phyloP scores from a whole-genome alignment of 805 yeast species.

The Candida lessepsii region DNA sequence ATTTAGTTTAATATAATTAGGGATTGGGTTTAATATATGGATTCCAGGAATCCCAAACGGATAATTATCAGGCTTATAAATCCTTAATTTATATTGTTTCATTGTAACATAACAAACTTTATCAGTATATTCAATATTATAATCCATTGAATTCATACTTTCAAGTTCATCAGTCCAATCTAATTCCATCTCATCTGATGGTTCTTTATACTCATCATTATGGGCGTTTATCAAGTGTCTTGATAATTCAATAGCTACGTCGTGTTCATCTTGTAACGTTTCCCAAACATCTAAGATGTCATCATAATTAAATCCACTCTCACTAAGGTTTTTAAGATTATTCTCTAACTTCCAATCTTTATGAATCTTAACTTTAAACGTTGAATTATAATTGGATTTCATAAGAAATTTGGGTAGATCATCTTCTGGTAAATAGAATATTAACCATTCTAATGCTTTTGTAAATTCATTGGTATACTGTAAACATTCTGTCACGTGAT shows the following conservation, averaged over 20 bases:
- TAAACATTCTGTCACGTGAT: slow-evolving; percentile 73
- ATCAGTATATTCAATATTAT: slow-evolving; percentile 8
- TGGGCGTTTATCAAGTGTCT: slow-evolving; percentile 1
- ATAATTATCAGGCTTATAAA: slow-evolving; percentile 41
- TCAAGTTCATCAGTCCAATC: slow-evolving; percentile 14
- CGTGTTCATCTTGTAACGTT: slow-evolving; percentile 43
- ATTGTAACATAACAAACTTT: not conserved
- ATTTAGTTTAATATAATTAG: slow-evolving; percentile 68
- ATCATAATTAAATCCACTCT: slow-evolving; percentile 69
- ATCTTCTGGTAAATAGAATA: slow-evolving; percentile 91
- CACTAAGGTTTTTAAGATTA: slow-evolving; percentile 53
- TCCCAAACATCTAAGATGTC: slow-evolving; percentile 54
- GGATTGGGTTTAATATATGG: slow-evolving; percentile 52
- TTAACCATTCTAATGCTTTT: slow-evolving; percentile 68
- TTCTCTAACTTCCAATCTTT: slow-evolving; percentile 56
- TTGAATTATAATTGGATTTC: slow-evolving; percentile 56
- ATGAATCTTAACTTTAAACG: slow-evolving; percentile 56
- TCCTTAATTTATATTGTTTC: slow-evolving; percentile 4
- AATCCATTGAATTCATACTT: slow-evolving; percentile 12
- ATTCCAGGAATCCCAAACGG: slow-evolving; percentile 74
- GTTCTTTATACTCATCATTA: not conserved
- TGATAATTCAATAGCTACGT: slow-evolving; percentile 14
- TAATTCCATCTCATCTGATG: not conserved
- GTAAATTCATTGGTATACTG: slow-evolving; percentile 50
- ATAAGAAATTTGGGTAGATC: slow-evolving; percentile 73